Base-by-base conservation (phyloP, 2,329 filamentous ascomycete genomes). In the Alternaria postmessia region DNA sequence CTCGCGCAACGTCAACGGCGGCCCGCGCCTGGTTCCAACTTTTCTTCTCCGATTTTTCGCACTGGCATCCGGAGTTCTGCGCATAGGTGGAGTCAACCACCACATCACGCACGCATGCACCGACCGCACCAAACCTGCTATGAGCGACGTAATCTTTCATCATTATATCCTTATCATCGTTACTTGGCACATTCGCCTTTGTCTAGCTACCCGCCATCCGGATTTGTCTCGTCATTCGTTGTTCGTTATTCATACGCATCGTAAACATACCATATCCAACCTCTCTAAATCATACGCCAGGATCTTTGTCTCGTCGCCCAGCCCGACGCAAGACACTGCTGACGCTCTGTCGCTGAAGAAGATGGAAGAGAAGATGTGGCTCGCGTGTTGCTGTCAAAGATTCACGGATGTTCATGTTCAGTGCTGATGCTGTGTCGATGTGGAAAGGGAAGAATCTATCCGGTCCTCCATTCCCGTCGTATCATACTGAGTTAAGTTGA, bases 401-500 rank as follows among this genome's bases (percentile, higher is more conserved):
- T 12, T 22, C 46, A 24, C 38, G 14, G 12, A 3, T 34, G 22
- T 49, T 38, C 32, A 36, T 36, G 32, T 14, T 12, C 18, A 22
- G 20, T 22, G 34, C 18, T 36, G 46, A 55, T 41, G 53, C 7
- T 14, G n/a, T 30, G n/a, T 20, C 28, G 9, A 14, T 36, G 32
- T 36, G 12, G 32, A 16, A 12, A 30, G 20, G 26, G 22, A 3
- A 8, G 41, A 44, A 26, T 5, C 20, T 14, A 7, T 14, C 22
- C 5, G 22, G 36, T 16, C 32, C 11, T 14, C 18, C 34, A 43
- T 3, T 14, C 20, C 22, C 20, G 20, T 42, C 28, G 52, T 64
- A 67, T 65, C 58, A 34, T 66, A 63, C 57, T 66, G 44, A 36
- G 59, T 65, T 59, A 64, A 57, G 57, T 51, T 62, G 52, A 36